A percentile compares a stretch with the other conserved stretches of the same genome.
Evolutionary conservation across 2,329 filamentous ascomycete genomes (phyloP).

Genomic region (Cryphonectria radicalis): DNA sequence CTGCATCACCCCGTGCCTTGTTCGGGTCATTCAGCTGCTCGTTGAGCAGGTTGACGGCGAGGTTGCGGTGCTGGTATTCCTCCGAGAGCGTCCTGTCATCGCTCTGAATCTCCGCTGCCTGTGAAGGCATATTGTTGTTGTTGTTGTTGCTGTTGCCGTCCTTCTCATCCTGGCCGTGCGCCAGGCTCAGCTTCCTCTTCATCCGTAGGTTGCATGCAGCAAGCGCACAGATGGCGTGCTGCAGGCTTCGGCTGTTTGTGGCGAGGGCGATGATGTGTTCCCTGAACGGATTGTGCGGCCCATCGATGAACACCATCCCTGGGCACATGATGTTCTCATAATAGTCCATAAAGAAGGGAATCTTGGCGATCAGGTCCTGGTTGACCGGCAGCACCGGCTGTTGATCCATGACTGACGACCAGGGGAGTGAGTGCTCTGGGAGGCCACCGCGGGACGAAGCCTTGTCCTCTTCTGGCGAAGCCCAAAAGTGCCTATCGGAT

Average conservation of each 20-base stretch:
- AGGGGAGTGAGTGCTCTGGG: conserved; percentile 51
- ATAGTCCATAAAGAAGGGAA: conserved; percentile 90
- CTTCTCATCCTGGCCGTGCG: conserved; percentile 53
- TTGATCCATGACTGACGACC: conserved; percentile 53
- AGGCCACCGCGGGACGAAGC: conserved; percentile 46
- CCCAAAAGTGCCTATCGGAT: conserved; percentile 54
- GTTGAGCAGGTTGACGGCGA: conserved; percentile 83
- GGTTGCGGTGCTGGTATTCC: conserved; percentile 77
- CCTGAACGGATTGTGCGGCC: conserved; percentile 82
- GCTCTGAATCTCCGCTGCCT: conserved; percentile 48
- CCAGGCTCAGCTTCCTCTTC: conserved; percentile 68
- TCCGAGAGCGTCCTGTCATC: conserved; percentile 74
- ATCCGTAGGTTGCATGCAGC: conserved; percentile 90
- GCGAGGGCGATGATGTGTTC: conserved; percentile 81
- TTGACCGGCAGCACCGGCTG: conserved; percentile 56
- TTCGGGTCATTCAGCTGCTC: conserved; percentile 77
- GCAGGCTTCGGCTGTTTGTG: conserved; percentile 77
- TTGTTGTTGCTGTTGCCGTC: conserved; percentile 36
- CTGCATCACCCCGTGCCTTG: conserved; percentile 80
- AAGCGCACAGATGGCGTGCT: conserved; percentile 88
- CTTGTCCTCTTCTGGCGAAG: conserved; percentile 51
- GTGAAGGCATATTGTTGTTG: conserved; percentile 33
- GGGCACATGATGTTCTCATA: conserved; percentile 92
- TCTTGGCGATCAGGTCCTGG: conserved; percentile 72
- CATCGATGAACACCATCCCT: conserved; percentile 89